Conservation (phyloP, 345 rosid species). For the Nasturtium officinale region DNA sequence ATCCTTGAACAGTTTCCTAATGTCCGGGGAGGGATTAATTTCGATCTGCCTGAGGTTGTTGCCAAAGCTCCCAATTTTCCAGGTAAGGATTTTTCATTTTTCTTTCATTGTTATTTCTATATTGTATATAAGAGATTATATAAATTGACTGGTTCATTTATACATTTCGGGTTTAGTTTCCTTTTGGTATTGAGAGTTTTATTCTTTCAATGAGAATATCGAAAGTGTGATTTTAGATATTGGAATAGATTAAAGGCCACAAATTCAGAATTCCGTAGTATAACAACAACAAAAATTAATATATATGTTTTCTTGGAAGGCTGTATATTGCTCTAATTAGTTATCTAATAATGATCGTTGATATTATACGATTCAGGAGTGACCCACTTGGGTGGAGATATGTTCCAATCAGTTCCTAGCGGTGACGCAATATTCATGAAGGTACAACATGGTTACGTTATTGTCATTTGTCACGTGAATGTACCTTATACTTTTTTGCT, state of each 20-base stretch:
- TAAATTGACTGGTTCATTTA: too few species aligned
- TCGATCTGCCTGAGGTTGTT: conserved; percentile 85
- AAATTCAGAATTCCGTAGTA: too few species aligned
- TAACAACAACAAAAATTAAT: too few species aligned
- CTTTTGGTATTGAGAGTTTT: too few species aligned
- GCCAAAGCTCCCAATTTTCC: conserved; percentile 72
- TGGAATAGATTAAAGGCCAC: too few species aligned
- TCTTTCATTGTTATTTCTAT: background rate
- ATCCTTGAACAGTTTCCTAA: conserved; percentile 56
- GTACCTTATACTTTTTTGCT: background rate
- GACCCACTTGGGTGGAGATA: conserved; percentile 67
- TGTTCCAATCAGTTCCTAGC: conserved; percentile 64
- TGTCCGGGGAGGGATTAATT: conserved; percentile 67
- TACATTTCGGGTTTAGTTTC: too few species aligned
- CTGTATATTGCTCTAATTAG: background rate
- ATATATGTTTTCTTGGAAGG: background rate
- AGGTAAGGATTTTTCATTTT: conserved; percentile 46
- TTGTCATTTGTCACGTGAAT: conserved; percentile 34
- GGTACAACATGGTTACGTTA: conserved; percentile 44
- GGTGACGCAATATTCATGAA: conserved; percentile 83
- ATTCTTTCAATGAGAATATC: too few species aligned
- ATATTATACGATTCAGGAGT: conserved; percentile 47
- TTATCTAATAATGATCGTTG: background rate
- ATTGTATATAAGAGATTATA: too few species aligned
- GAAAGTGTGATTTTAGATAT: too few species aligned